Evolutionary conservation across 2,329 filamentous ascomycete species (phyloP).

Genomic region (Paecilomyces fulvus): DNA sequence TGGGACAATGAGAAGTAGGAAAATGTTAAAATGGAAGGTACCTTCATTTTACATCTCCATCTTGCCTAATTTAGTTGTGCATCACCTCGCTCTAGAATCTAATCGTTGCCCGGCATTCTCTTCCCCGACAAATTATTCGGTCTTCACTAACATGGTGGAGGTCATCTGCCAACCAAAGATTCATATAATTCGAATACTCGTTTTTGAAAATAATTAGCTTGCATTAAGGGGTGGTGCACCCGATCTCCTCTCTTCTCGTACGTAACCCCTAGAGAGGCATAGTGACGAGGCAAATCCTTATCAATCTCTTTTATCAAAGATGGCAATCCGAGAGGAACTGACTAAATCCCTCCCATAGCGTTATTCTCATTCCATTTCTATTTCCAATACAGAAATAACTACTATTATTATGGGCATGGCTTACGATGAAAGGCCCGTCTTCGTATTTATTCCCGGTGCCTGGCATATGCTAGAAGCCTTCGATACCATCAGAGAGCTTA

Average conservation of each 20-base stretch:
- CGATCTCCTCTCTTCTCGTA: too few relatives aligned
- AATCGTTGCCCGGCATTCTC: neutral
- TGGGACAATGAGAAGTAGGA: too few relatives aligned
- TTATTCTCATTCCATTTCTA: neutral
- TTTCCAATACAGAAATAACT: too few relatives aligned
- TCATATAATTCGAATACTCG: neutral
- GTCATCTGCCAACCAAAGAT: neutral
- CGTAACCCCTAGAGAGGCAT: neutral
- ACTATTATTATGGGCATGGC: neutral
- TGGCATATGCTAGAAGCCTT: constrained; percentile 30
- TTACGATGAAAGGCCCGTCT: neutral
- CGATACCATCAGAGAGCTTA: constrained; percentile 17
- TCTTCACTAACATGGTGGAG: neutral
- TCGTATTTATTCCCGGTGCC: constrained; percentile 31
- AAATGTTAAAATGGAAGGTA: too few relatives aligned
- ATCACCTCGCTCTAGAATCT: neutral
- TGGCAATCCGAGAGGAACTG: neutral
- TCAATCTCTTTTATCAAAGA: neutral
- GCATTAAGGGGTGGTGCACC: too few relatives aligned
- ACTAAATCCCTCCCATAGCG: neutral
- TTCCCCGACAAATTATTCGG: neutral
- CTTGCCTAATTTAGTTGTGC: neutral
- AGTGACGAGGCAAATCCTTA: neutral
- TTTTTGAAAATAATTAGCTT: neutral
- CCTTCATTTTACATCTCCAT: neutral